These are phyloP conservation scores for Trichoderma virens DNA, from an alignment of 495 filamentous ascomycete genomes.

Conservation along the genomic window DNA sequence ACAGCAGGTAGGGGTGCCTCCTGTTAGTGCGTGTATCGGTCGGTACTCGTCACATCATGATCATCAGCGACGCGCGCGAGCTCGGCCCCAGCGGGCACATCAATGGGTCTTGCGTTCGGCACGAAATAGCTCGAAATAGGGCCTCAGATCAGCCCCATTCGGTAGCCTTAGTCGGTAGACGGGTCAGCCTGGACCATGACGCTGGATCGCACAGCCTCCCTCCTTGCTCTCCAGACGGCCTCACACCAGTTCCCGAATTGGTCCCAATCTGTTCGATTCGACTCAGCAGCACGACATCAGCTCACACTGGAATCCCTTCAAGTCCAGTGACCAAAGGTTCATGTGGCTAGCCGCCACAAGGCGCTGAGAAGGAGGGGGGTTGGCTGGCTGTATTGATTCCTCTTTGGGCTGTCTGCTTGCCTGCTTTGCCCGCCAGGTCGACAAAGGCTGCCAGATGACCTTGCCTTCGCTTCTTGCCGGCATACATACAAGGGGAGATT, in stretches of 20 bases:
- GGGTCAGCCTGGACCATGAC: not conserved
- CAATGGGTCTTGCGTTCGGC: slow-evolving; percentile 8
- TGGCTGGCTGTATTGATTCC: not conserved
- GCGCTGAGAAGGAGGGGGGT: not conserved
- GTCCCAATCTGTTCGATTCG: not conserved
- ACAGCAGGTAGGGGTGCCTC: not conserved
- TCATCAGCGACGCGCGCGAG: slow-evolving; percentile 5
- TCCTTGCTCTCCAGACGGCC: not conserved
- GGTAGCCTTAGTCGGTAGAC: not conserved
- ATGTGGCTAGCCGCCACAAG: slow-evolving; percentile 9
- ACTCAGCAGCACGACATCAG: not conserved
- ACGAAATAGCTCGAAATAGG: slow-evolving; percentile 3
- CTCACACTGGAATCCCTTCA: not conserved
- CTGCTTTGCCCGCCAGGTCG: not conserved
- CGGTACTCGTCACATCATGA: slow-evolving; percentile 8
- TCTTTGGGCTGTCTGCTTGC: not conserved
- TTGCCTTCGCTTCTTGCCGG: not conserved
- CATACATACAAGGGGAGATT: not conserved
- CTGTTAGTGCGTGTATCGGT: not conserved
- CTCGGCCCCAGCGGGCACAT: slow-evolving; percentile 4
- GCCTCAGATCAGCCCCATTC: slow-evolving; percentile 7
- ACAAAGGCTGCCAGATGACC: not conserved
- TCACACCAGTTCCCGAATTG: not conserved
- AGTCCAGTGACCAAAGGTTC: slow-evolving; percentile 6
- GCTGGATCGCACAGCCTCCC: not conserved